phyloP scores from a whole-genome alignment of 345 rosid genomes.

The Salix brachista region DNA sequence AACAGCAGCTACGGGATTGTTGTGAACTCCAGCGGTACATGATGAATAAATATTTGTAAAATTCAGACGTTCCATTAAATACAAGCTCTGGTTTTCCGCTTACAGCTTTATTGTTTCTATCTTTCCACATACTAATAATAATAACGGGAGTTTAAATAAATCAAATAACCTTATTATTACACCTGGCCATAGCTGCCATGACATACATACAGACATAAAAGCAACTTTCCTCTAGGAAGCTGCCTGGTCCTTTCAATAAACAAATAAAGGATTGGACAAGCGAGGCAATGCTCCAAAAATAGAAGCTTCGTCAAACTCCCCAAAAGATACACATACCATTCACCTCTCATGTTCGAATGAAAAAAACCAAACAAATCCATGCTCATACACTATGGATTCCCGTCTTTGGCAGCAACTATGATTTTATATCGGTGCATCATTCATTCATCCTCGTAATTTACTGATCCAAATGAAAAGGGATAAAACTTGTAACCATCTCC shows the following conservation, averaged over 20 bases:
- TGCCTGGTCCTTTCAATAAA: slow-evolving; percentile 30
- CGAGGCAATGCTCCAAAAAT: slow-evolving; percentile 8
- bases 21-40: neutral
- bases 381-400: slow-evolving; percentile 18
- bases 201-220: neutral
- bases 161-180: slow-evolving; percentile 23
- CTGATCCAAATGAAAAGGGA: slow-evolving; percentile 64
- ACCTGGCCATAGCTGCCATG: slow-evolving; percentile 11
- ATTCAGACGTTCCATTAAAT: neutral
- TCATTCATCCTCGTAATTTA: slow-evolving; percentile 49
- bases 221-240: slow-evolving; percentile 14
- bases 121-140: slow-evolving; percentile 10
- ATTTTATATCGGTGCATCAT: slow-evolving; percentile 23
- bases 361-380: slow-evolving; percentile 30
- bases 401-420: neutral
- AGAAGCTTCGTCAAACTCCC: slow-evolving; percentile 9
- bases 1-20: neutral
- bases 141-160: slow-evolving; percentile 26
- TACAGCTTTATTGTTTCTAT: neutral
- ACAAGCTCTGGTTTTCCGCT: neutral
- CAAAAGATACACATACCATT: neutral
- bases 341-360: slow-evolving; percentile 20
- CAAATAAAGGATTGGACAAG: slow-evolving; percentile 26
- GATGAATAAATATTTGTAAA: neutral
- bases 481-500: slow-evolving; percentile 89